These are phyloP conservation scores for Ceriops zippeliana DNA, from an alignment of 345 rosid genomes.

Conservation along the genomic window DNA sequence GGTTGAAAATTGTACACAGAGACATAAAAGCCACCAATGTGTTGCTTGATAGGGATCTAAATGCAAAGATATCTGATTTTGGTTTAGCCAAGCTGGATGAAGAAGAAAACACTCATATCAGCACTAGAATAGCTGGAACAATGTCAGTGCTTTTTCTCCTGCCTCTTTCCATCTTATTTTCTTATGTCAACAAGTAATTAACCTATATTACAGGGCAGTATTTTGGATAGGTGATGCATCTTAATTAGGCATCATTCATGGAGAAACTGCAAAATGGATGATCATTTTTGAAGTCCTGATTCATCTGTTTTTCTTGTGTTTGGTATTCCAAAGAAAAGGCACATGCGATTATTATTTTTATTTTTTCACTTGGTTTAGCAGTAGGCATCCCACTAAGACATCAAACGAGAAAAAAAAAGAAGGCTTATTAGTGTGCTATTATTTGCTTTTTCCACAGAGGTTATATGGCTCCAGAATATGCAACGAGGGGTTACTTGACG, in stretches of 20 bases:
- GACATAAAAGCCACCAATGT: constrained; percentile 14
- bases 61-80: constrained; percentile 15
- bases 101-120: constrained; percentile 15
- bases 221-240: no score
- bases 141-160: constrained; percentile 4
- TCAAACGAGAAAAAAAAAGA: no score
- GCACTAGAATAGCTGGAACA: constrained; percentile 18
- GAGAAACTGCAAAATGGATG: no score
- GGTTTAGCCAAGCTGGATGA: constrained; percentile 21
- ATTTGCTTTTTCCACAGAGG: constrained; percentile 6
- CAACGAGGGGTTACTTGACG: constrained; percentile 14
- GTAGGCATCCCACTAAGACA: no score
- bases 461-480: constrained; percentile 21
- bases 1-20: constrained; percentile 18
- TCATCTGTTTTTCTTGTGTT: no score
- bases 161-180: neutral
- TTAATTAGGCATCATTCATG: no score
- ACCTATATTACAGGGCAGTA: no score
- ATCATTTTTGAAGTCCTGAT: no score
- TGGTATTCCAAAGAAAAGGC: no score
- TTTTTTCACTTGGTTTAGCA: no score
- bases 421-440: neutral
- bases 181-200: neutral
- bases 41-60: neutral
- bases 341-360: no score